phyloP scores from a whole-genome alignment of 2,329 filamentous ascomycete genomes.

The Penicillium sp. region DNA sequence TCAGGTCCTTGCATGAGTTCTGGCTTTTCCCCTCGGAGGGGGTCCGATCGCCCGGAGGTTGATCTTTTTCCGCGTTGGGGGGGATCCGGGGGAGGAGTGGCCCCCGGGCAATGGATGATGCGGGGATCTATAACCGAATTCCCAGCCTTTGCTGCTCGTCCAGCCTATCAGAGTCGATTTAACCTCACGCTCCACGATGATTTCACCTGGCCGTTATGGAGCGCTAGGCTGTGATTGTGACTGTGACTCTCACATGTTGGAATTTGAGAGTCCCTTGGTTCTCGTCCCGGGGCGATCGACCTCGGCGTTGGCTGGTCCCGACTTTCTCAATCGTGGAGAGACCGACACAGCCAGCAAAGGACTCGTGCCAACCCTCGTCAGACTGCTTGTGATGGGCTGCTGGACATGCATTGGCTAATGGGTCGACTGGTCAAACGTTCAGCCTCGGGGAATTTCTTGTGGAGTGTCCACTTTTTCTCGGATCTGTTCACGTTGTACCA shows the following conservation, averaged over 20 bases:
- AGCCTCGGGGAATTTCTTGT: constrained; percentile 15
- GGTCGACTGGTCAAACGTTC: background rate
- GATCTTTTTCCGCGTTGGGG: constrained; percentile 12
- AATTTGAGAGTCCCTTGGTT: background rate
- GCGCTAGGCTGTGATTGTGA: background rate
- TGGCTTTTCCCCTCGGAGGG: background rate
- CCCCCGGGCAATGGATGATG: background rate
- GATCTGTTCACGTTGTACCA: background rate
- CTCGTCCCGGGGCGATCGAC: constrained; percentile 12
- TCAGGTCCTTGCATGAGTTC: background rate
- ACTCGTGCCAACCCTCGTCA: constrained; percentile 17
- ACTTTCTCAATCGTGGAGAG: constrained; percentile 7
- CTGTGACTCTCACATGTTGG: constrained; percentile 14
- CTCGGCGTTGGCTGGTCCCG: constrained; percentile 13
- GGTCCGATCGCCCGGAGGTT: constrained; percentile 13
- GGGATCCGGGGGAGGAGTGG: constrained; percentile 11
- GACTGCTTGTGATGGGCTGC: constrained; percentile 13
- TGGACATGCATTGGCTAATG: constrained; percentile 10
- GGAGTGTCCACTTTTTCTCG: background rate
- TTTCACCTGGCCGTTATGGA: background rate
- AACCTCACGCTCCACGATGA: background rate
- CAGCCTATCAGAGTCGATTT: background rate
- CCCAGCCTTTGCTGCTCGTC: background rate
- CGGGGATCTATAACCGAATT: constrained; percentile 12
- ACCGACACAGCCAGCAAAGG: background rate